Conservation (phyloP, 1,139 yeast species). For the Yamadazyma diddensiae region DNA sequence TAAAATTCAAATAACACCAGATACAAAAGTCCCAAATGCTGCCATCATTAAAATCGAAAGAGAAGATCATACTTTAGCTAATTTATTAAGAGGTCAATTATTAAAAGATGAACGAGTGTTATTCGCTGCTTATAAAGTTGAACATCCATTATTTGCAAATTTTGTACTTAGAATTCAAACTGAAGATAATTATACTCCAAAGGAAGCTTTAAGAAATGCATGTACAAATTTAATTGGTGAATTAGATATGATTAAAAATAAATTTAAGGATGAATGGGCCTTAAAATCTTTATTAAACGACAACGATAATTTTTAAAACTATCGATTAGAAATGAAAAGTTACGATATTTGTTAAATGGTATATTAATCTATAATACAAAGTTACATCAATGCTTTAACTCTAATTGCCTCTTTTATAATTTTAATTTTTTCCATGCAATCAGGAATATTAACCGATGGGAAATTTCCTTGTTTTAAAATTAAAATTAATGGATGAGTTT, state of each 20-base stretch:
- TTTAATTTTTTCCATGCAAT: constrained; percentile 44
- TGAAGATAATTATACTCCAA: constrained; percentile 90
- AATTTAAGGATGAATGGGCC: constrained; percentile 91
- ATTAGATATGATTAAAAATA: constrained; percentile 67
- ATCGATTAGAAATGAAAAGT: not conserved
- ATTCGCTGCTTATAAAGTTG: constrained; percentile 96
- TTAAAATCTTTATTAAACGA: constrained; percentile 69
- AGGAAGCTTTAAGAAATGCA: constrained; percentile 86
- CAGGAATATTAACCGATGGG: constrained; percentile 50
- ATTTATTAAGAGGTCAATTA: constrained; percentile 80
- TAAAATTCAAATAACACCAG: constrained; percentile 86
- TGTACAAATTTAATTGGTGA: constrained; percentile 81
- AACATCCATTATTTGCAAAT: constrained; percentile 95
- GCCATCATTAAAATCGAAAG: constrained; percentile 90
- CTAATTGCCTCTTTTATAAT: constrained; percentile 41
- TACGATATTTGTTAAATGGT: not conserved
- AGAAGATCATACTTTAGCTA: constrained; percentile 96
- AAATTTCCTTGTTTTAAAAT: constrained; percentile 63
- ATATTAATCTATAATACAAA: constrained; percentile 13
- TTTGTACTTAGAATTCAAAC: constrained; percentile 93
- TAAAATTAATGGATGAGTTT: constrained; percentile 63
- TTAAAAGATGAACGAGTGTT: constrained; percentile 82
- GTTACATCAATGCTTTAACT: constrained; percentile 35
- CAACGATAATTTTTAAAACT: constrained; percentile 39
- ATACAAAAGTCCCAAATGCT: constrained; percentile 93